Percentiles rank a stretch among this genome's conserved stretches.
phyloP scores from a whole-genome alignment of 2,329 filamentous ascomycete species.

The Cladosporium sp. region DNA sequence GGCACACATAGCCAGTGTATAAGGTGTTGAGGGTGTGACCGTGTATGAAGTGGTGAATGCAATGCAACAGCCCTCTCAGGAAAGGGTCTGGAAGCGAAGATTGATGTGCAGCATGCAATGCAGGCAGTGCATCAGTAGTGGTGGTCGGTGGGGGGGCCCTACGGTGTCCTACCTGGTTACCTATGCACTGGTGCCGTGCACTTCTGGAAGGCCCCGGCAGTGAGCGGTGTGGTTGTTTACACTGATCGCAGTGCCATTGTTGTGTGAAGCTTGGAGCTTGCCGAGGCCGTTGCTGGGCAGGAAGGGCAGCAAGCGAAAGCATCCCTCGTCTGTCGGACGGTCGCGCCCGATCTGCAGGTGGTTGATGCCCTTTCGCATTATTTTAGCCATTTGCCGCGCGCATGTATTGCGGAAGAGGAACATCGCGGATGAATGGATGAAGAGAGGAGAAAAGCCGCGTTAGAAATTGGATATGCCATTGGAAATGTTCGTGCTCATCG shows the following conservation, averaged over 20 bases:
- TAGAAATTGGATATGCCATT: no score
- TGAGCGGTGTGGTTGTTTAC: background rate
- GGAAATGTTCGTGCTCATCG: no score
- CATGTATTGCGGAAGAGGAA: no score
- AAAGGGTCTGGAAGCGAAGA: background rate
- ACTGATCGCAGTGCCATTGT: no score
- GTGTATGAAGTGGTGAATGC: background rate
- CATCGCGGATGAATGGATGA: no score
- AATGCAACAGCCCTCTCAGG: background rate
- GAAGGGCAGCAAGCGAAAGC: no score
- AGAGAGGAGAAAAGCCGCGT: no score
- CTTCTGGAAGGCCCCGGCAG: background rate
- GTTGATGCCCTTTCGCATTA: no score
- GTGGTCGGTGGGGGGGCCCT: background rate
- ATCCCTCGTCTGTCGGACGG: background rate
- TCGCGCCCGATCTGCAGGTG: constrained; percentile 18
- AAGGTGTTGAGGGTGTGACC: no score
- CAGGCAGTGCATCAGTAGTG: no score
- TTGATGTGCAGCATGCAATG: background rate
- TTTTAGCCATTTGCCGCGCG: no score
- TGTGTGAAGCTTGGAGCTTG: background rate
- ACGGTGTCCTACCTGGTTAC: background rate
- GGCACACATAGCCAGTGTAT: background rate
- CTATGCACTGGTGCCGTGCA: background rate
- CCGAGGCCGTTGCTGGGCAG: background rate